Conservation (phyloP, 1,284 basidiomycete species). For the Meira miltonrushii region DNA sequence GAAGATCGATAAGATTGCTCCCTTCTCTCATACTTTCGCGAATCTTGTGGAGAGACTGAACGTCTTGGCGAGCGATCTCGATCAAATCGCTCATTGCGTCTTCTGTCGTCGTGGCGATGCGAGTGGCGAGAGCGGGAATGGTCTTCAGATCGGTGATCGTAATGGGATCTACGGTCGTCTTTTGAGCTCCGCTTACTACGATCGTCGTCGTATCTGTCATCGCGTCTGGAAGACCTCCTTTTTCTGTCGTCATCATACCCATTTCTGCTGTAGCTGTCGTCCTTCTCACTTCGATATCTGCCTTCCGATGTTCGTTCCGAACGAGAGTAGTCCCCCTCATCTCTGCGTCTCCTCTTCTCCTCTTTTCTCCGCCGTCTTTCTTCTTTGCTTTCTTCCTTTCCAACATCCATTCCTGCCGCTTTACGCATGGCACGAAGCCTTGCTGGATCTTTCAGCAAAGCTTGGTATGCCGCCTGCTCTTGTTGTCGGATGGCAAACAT, state of each 20-base stretch:
- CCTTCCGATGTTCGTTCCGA: not conserved
- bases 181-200: constrained; percentile 20
- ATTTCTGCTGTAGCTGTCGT: constrained; percentile 41
- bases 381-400: constrained; percentile 22
- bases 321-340: constrained; percentile 56
- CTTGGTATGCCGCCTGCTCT: constrained; percentile 86
- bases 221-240: not conserved
- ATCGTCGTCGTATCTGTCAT: constrained; percentile 13
- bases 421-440: constrained; percentile 59
- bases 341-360: constrained; percentile 60
- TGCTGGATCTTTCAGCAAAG: constrained; percentile 83
- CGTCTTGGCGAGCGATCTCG: constrained; percentile 10
- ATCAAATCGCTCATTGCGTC: constrained; percentile 13
- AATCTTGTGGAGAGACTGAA: constrained; percentile 11
- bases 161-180: constrained; percentile 37
- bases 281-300: constrained; percentile 21
- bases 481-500: constrained; percentile 94
- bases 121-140: not conserved
- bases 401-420: constrained; percentile 64
- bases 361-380: constrained; percentile 58
- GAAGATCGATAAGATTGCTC: constrained; percentile 13
- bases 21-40: not conserved
- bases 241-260: constrained; percentile 9
- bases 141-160: constrained; percentile 8
- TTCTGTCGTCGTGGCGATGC: too few species aligned